Evolutionary conservation across 164 flowering plant genomes (phyloP).

Genomic region (Liquidambar formosana): DNA sequence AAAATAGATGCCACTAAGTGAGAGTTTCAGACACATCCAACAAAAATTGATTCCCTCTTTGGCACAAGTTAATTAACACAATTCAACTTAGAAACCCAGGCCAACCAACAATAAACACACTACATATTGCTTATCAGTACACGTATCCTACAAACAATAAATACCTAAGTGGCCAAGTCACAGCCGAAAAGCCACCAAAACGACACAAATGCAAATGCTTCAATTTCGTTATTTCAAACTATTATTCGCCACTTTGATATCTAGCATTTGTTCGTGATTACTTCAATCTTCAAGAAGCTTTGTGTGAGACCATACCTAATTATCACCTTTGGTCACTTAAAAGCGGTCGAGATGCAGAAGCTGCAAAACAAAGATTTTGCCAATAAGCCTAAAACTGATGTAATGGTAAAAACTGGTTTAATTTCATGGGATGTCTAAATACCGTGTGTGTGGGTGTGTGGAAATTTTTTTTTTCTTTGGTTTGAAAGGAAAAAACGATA

Average conservation of each 20-base stretch:
- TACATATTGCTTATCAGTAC: not conserved
- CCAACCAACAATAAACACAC: not conserved
- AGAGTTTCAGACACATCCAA: no score
- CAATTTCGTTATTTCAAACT: not conserved
- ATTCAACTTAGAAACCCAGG: not conserved
- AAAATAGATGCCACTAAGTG: no score
- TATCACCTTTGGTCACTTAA: slow-evolving; percentile 35
- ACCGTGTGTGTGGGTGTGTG: not conserved
- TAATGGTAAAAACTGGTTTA: not conserved
- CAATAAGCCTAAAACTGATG: not conserved
- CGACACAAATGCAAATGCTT: not conserved
- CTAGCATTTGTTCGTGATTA: not conserved
- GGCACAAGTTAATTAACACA: no score
- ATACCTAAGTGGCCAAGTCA: not conserved
- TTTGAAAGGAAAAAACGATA: not conserved
- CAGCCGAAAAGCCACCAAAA: not conserved
- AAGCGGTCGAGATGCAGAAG: slow-evolving; percentile 51
- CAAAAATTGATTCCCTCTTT: no score
- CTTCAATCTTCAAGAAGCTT: not conserved
- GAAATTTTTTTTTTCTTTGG: no score
- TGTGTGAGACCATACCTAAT: not conserved
- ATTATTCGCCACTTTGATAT: not conserved
- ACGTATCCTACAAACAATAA: not conserved
- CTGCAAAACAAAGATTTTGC: slow-evolving; percentile 29
- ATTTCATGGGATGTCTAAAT: not conserved